Conservation (phyloP, 2,329 filamentous ascomycete species). For the Aspergillus floridensis region DNA sequence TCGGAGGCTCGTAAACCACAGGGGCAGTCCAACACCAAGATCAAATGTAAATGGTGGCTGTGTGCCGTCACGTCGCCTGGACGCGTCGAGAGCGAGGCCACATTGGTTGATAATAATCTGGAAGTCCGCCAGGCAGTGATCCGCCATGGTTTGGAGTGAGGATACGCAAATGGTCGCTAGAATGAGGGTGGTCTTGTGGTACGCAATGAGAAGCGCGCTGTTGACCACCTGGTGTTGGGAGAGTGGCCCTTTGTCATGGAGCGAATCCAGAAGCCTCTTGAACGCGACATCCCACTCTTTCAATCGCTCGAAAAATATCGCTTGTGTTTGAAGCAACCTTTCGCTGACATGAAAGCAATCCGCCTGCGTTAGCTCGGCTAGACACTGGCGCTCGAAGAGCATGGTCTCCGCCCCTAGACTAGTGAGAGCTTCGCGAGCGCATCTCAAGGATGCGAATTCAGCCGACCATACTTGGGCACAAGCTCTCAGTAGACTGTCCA, state of each 20-base stretch:
- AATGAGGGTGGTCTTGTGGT: slow-evolving; percentile 25
- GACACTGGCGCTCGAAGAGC: slow-evolving; percentile 23
- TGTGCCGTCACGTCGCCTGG: slow-evolving; percentile 21
- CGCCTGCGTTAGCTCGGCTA: slow-evolving; percentile 14
- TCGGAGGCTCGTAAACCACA: slow-evolving; percentile 32
- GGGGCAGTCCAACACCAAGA: slow-evolving; percentile 26
- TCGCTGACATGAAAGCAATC: slow-evolving; percentile 12
- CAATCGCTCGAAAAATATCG: slow-evolving; percentile 16
- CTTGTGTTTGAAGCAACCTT: slow-evolving; percentile 17
- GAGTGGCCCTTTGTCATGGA: neutral
- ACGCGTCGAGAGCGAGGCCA: slow-evolving; percentile 20
- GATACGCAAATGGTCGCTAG: slow-evolving; percentile 24
- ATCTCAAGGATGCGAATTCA: slow-evolving; percentile 9
- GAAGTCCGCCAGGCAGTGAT: slow-evolving; percentile 25
- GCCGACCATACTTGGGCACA: neutral
- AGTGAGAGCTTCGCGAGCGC: slow-evolving; percentile 28
- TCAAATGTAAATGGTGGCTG: slow-evolving; percentile 34
- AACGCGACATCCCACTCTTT: slow-evolving; percentile 26
- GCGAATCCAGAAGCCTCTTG: slow-evolving; percentile 14
- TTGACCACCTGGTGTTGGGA: slow-evolving; percentile 19
- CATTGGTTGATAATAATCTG: slow-evolving; percentile 28
- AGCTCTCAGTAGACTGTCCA: slow-evolving; percentile 5
- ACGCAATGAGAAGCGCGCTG: slow-evolving; percentile 22
- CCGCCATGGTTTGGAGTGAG: slow-evolving; percentile 19
- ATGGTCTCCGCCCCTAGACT: slow-evolving; percentile 23